These are phyloP conservation scores for Tylopilus plumbeoviolaceoides DNA, from an alignment of 768 basidiomycete species.

Conservation along the genomic window DNA sequence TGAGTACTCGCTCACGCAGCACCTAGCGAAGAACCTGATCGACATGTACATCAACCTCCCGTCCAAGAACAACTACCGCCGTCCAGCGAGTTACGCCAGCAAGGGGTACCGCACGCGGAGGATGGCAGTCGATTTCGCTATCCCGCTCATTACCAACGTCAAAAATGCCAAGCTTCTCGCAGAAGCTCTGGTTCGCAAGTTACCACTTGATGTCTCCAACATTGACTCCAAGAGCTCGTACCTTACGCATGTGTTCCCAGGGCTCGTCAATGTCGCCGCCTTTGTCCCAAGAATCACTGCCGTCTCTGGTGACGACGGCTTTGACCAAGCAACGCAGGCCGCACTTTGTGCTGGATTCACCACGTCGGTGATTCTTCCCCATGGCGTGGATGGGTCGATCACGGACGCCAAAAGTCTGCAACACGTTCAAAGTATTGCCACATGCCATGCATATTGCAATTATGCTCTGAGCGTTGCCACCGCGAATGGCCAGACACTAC, in stretches of 20 bases:
- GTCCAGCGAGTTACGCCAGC: conserved; percentile 94
- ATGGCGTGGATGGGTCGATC: conserved; percentile 58
- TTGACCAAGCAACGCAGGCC: conserved; percentile 69
- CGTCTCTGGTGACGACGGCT: conserved; percentile 47
- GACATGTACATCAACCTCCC: conserved; percentile 99
- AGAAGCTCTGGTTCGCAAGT: conserved; percentile 85
- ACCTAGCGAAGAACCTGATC: conserved; percentile 94
- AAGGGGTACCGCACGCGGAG: conserved; percentile 96
- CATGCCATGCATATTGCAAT: conserved; percentile 74
- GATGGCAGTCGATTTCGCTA: conserved; percentile 98
- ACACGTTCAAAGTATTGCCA: conserved; percentile 59
- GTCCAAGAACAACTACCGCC: conserved; percentile 95
- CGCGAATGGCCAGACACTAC: conserved; percentile 57
- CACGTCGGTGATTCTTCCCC: conserved; percentile 72
- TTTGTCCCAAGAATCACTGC: conserved; percentile 72
- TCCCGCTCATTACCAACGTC: conserved; percentile 96
- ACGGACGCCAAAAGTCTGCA: conserved; percentile 67
- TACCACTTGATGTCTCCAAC: conserved; percentile 86
- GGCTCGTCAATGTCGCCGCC: conserved; percentile 82
- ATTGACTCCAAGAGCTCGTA: conserved; percentile 95
- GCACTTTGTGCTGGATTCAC: conserved; percentile 91
- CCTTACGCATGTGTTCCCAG: conserved; percentile 85
- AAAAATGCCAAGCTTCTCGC: conserved; percentile 97
- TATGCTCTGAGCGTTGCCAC: conserved; percentile 82
- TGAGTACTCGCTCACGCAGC: conserved; percentile 95